These are phyloP conservation scores for Chaetothyriales sp. DNA, from an alignment of 2,329 filamentous ascomycete genomes.

Conservation along the genomic window DNA sequence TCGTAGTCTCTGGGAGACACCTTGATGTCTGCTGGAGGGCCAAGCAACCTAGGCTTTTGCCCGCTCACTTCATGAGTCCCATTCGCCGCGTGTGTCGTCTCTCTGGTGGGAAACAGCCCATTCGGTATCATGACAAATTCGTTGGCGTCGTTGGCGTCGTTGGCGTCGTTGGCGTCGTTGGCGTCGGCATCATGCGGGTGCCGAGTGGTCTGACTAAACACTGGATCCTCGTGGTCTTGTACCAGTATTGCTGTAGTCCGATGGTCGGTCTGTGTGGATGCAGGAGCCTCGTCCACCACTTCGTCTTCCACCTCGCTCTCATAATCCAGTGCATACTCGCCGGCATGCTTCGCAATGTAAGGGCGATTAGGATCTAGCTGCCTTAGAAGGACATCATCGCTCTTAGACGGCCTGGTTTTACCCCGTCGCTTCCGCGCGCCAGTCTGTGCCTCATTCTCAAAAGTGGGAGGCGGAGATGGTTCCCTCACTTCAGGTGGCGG, in stretches of 20 bases:
- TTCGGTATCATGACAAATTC: background rate
- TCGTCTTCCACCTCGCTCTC: constrained; percentile 31
- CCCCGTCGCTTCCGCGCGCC: constrained; percentile 18
- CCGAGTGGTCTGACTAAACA: background rate
- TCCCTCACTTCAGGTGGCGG: constrained; percentile 25
- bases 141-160: background rate
- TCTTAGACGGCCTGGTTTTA: constrained; percentile 31
- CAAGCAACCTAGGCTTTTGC: background rate
- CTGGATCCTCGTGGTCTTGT: background rate
- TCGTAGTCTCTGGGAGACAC: background rate
- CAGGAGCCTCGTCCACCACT: constrained; percentile 25
- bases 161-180: background rate
- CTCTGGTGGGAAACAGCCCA: too few species aligned
- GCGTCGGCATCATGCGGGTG: background rate
- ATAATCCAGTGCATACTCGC: constrained; percentile 37
- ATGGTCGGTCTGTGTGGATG: background rate
- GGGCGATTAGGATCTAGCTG: constrained; percentile 51
- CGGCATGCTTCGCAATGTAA: constrained; percentile 49
- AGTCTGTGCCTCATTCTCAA: constrained; percentile 17
- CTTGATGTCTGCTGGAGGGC: background rate
- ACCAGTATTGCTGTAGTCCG: background rate
- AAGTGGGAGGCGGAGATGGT: constrained; percentile 8
- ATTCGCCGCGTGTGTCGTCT: background rate
- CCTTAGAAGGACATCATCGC: constrained; percentile 54
- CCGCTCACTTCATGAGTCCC: background rate